Base-by-base conservation (phyloP, 805 yeast genomes). In the Pichia rugopelliculosa region DNA sequence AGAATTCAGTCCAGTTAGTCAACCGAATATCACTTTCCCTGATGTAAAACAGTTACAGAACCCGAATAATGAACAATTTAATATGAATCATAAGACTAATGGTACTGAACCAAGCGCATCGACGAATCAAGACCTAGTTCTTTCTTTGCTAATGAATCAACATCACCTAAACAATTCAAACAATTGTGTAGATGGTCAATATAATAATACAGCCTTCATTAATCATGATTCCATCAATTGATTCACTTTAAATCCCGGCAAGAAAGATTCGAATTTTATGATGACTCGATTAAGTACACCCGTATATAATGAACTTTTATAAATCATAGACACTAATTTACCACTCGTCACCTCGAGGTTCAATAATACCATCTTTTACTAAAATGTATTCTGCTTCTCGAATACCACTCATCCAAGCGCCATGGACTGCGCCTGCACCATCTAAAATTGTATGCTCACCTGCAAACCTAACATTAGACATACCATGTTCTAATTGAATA, bases 371-470 rank as follows among this genome's bases (percentile, higher is more conserved):
- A 18, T 58, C 24, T 38, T 52, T 53, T 3, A 47, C 45, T 17
- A 64, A 33, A 15, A 64, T 48, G 37, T 51, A 41, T n/a, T 50
- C 41, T 1, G 66, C 62, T 48, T 64, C 68, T n/a, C 67, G 52
- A 22, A 45, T 50, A 2, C 68, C 96, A 57, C 91, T 83, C 51
- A 71, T 69, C 79, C 87, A 87, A 0, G 96, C 96, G 0, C 96
- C 96, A 60, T 89, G 95, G 6, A 84, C 93, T 56, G 96, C 89
- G 0, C 96, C 96, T 15, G 88, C 84, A 8, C 95, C 96, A 54
- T 87, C 96, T 55, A 78, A 66, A 21, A 80, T 78, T 0, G 96
- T 84, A 61, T 89, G 96, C 59, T 89, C 96, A 8, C 96, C 96
- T 0, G 96, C 96, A 70, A 89, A 89, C 39, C 96, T 70, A 3